phyloP scores from a whole-genome alignment of 2,329 filamentous ascomycete genomes.

The Calonectria henricotiae region DNA sequence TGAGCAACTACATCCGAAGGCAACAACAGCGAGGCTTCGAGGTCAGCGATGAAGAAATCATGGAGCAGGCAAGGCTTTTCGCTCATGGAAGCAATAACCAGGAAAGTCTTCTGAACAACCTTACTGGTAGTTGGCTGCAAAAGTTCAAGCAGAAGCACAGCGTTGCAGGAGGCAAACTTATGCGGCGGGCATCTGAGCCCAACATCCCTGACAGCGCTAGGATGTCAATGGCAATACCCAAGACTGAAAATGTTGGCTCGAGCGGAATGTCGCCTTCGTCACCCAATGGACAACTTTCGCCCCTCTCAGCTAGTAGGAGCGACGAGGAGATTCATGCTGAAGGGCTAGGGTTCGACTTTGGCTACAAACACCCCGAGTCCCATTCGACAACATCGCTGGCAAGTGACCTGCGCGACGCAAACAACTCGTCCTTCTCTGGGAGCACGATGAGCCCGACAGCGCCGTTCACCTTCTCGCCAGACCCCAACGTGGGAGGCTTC shows the following conservation, averaged over 20 bases:
- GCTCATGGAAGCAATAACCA: slow-evolving; percentile 78
- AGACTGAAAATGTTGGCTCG: slow-evolving; percentile 62
- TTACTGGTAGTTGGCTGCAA: slow-evolving; percentile 87
- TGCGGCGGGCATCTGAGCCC: slow-evolving; percentile 75
- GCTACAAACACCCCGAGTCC: slow-evolving; percentile 56
- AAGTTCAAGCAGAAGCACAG: slow-evolving; percentile 95
- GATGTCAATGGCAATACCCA: slow-evolving; percentile 64
- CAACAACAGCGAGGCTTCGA: slow-evolving; percentile 82
- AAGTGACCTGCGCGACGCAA: slow-evolving; percentile 53
- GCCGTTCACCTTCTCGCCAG: slow-evolving; percentile 83
- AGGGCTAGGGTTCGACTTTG: slow-evolving; percentile 55
- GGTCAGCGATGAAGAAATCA: slow-evolving; percentile 85
- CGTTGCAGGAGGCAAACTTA: slow-evolving; percentile 66
- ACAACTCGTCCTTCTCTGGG: slow-evolving; percentile 78
- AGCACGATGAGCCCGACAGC: slow-evolving; percentile 80
- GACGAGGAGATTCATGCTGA: slow-evolving; percentile 76
- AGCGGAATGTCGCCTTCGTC: slow-evolving; percentile 80
- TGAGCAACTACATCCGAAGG: slow-evolving; percentile 90
- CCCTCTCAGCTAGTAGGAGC: slow-evolving; percentile 79
- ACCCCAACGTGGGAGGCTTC: slow-evolving; percentile 80
- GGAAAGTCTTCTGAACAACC: slow-evolving; percentile 80
- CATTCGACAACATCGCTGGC: slow-evolving; percentile 57
- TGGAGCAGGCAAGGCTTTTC: slow-evolving; percentile 88
- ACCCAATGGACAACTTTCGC: slow-evolving; percentile 77
- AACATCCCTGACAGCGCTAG: slow-evolving; percentile 81